Evolutionary conservation across 768 basidiomycete genomes (phyloP), one percentile per base, ranked within the genome.

Genomic region (Lentinula raphanica): DNA sequence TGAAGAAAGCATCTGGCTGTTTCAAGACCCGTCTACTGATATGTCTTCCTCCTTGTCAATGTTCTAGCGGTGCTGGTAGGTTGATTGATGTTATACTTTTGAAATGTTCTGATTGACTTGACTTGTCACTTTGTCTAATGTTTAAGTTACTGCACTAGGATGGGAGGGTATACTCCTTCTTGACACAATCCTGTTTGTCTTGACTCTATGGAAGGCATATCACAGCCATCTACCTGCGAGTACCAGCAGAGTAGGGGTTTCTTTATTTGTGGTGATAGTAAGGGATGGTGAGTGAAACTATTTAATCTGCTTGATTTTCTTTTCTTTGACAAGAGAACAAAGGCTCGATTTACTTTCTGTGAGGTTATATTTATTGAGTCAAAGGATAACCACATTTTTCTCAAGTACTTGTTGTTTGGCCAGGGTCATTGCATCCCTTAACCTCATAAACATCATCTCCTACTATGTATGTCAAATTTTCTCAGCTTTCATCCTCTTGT

Each of bases 331-430:
- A 15, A 28, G 19, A 8, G 3, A 13, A 15, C 3, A 28, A 3
- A 53, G 51, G 51, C 25, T 39, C 51, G 13, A 23, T 39, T 4
- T 53, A 53, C 17, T 53, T 53, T 15, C 39, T 53, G 51, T 53
- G 27, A 12, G 49, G 17, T 6, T 11, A 13, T 1, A 7, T 6
- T 35, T 35, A 9, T 11, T 21, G n/a, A 32, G 12, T 9, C 7
- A 15, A 6, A n/a, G 23, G 6, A 1, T 25, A 39, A 13, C 28
- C 25, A 1, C 6, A 31, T 27, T 6, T n/a, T 29, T 5, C 8
- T 6, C 23, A 53, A n/a, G n/a, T n/a, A n/a, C n/a, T n/a, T n/a
- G n/a, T n/a, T n/a, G n/a, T n/a, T 11, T 13, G 11, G 21, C 25
- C 23, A 53, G 51, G 3, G 27, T 53, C 28, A 28, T 53, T n/a